Conservation (phyloP, 306 rosid species). For the Dryas drummondii region DNA sequence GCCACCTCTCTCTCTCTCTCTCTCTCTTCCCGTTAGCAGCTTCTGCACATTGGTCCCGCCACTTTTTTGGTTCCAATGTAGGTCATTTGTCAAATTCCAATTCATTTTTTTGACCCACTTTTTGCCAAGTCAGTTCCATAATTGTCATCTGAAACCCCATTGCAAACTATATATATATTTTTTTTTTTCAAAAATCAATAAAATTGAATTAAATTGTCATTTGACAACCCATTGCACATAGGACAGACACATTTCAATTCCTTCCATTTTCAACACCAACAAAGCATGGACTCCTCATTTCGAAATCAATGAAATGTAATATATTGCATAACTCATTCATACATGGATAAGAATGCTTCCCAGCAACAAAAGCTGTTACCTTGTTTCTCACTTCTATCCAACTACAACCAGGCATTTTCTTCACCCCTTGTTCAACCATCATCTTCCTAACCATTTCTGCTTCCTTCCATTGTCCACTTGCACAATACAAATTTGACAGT, state of each 20-base stretch:
- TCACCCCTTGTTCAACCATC: constrained; percentile 68
- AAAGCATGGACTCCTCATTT: constrained; percentile 54
- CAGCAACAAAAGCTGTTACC: constrained; percentile 67
- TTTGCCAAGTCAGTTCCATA: no score
- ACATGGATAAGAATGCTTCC: constrained; percentile 46
- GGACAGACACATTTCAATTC: not conserved
- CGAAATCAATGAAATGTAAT: constrained; percentile 50
- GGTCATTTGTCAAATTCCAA: no score
- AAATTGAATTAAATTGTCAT: no score
- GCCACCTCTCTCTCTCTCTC: no score
- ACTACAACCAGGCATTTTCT: constrained; percentile 84
- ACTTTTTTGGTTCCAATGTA: no score
- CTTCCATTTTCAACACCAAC: constrained; percentile 32
- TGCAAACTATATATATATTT: no score
- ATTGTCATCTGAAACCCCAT: no score
- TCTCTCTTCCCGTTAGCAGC: no score
- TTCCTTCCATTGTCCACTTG: constrained; percentile 72
- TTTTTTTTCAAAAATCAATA: no score
- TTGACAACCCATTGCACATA: no score
- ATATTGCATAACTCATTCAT: constrained; percentile 33
- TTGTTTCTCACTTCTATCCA: constrained; percentile 73
- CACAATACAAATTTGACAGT: constrained; percentile 67
- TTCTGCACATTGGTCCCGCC: no score
- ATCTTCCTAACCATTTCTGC: constrained; percentile 70
- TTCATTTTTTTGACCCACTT: no score